phyloP scores from a whole-genome alignment of 179 eudicot genomes.

The Vitellaria paradoxa region DNA sequence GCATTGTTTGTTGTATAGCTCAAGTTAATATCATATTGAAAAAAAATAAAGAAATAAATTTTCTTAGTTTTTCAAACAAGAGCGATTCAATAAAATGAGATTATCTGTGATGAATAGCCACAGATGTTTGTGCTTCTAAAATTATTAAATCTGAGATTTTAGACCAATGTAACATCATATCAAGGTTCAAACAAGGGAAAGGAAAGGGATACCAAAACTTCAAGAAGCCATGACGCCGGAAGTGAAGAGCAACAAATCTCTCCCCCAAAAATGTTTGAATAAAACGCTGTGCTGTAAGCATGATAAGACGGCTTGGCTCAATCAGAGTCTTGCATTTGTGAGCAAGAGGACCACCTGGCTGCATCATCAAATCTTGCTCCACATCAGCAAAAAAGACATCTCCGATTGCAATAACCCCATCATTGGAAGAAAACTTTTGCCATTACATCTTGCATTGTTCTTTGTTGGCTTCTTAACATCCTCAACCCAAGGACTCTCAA shows the following conservation, averaged over 20 bases:
- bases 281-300: slow-evolving; percentile 94
- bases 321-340: slow-evolving; percentile 87
- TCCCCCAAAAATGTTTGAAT: slow-evolving; percentile 91
- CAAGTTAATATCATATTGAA: not conserved
- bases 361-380: slow-evolving; percentile 90
- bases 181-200: not conserved
- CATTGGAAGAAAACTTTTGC: slow-evolving; percentile 70
- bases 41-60: not conserved
- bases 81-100: too few relatives aligned
- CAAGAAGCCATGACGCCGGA: slow-evolving; percentile 95
- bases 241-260: slow-evolving; percentile 85
- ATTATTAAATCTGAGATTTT: not conserved
- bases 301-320: slow-evolving; percentile 83
- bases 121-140: not conserved
- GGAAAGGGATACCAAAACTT: slow-evolving; percentile 73
- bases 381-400: slow-evolving; percentile 93
- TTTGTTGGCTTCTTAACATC: slow-evolving; percentile 76
- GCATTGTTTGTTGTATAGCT: not conserved
- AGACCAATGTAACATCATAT: not conserved
- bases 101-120: not conserved
- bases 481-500: slow-evolving; percentile 83
- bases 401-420: slow-evolving; percentile 86
- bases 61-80: too few relatives aligned
- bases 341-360: slow-evolving; percentile 96
- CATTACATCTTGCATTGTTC: slow-evolving; percentile 61